Conservation (phyloP, 768 basidiomycete genomes). For the Phylloporus rhodoxanthus region DNA sequence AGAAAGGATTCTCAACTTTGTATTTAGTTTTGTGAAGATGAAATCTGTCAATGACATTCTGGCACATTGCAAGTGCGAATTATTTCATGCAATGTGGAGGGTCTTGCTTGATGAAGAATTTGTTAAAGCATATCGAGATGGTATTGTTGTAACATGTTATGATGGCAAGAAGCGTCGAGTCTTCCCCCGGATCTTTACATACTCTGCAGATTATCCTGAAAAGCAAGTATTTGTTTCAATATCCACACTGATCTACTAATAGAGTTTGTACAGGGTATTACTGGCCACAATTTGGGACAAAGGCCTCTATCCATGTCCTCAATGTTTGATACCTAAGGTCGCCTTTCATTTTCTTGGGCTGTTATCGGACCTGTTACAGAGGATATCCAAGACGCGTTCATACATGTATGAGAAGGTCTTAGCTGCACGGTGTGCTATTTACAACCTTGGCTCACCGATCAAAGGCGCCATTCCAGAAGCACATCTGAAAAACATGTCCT, state of each 20-base stretch:
- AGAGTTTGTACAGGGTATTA: constrained; percentile 15
- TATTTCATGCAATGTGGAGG: constrained; percentile 5
- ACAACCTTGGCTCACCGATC: constrained; percentile 8
- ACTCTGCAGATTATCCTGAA: constrained; percentile 35
- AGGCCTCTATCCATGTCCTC: constrained; percentile 29
- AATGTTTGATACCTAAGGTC: constrained; percentile 18
- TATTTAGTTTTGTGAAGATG: background rate
- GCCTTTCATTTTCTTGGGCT: constrained; percentile 14
- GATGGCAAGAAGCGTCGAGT: constrained; percentile 18
- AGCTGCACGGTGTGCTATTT: constrained; percentile 4
- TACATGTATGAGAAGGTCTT: constrained; percentile 1
- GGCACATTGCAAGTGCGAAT: constrained; percentile 3
- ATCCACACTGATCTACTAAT: background rate
- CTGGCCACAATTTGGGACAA: constrained; percentile 25
- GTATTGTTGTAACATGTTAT: constrained; percentile 19
- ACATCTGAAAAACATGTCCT: constrained; percentile 6
- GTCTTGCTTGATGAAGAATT: constrained; percentile 15
- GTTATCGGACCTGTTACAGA: constrained; percentile 1
- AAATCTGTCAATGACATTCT: background rate
- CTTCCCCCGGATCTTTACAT: constrained; percentile 29
- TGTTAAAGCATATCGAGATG: constrained; percentile 17
- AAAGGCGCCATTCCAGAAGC: constrained; percentile 8
- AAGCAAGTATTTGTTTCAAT: constrained; percentile 22
- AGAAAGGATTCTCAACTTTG: background rate
- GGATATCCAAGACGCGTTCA: background rate